Percentiles rank a stretch among this genome's conserved stretches.
Conservation (phyloP, 371 early-diverging fungal species). For the Syncephalastrum sp. region DNA sequence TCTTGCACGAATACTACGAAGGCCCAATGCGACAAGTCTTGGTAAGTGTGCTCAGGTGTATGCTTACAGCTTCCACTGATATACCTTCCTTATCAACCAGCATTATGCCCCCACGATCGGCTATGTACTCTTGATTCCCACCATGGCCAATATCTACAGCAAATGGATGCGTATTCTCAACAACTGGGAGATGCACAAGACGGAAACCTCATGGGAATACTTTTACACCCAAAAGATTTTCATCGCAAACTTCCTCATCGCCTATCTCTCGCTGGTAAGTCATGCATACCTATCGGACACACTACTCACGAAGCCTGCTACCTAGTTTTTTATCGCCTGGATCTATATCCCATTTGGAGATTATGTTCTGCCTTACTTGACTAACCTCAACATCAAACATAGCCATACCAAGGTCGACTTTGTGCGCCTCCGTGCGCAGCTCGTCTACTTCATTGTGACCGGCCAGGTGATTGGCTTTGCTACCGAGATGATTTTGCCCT, state of each 20-base stretch:
- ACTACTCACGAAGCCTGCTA: neutral
- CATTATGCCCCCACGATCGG: constrained; percentile 72
- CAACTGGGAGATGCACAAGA: constrained; percentile 83
- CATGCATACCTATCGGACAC: neutral
- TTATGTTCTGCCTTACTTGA: constrained; percentile 41
- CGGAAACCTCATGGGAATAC: constrained; percentile 68
- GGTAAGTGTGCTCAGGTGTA: constrained; percentile 22
- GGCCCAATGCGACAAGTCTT: constrained; percentile 65
- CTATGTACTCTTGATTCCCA: constrained; percentile 75
- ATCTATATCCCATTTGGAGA: constrained; percentile 81
- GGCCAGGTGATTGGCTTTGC: constrained; percentile 78
- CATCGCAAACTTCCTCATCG: constrained; percentile 77
- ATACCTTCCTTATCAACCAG: constrained; percentile 25
- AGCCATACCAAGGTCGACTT: constrained; percentile 55
- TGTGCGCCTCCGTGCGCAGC: constrained; percentile 62
- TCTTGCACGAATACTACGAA: constrained; percentile 77
- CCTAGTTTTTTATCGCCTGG: constrained; percentile 78
- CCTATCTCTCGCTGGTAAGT: constrained; percentile 71
- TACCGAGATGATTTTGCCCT: constrained; percentile 76
- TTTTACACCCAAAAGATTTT: constrained; percentile 82
- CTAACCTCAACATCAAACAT: constrained; percentile 38
- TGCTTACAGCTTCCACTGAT: neutral
- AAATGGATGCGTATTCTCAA: constrained; percentile 63
- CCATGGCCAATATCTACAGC: constrained; percentile 67
- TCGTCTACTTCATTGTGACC: constrained; percentile 81